These are phyloP conservation scores for Alternaria alternata DNA, from an alignment of 2,329 filamentous ascomycete genomes.

Conservation along the genomic window DNA sequence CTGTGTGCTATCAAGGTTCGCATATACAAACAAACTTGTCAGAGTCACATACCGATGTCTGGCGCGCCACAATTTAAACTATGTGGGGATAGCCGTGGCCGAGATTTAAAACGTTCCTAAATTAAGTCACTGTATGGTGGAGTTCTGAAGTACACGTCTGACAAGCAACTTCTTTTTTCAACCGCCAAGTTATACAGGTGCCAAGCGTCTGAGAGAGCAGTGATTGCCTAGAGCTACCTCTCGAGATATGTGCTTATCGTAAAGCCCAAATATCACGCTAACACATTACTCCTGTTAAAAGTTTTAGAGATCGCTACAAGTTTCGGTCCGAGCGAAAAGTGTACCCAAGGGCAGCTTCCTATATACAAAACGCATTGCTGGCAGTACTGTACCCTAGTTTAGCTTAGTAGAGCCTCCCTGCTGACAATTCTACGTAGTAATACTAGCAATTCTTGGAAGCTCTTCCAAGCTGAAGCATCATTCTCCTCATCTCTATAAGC, in stretches of 20 bases:
- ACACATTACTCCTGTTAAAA: background rate
- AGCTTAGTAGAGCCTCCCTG: background rate
- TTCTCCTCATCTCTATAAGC: background rate
- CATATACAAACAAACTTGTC: background rate
- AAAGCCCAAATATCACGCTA: background rate
- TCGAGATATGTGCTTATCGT: background rate
- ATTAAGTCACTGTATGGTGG: background rate
- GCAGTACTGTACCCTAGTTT: background rate
- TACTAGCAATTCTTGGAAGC: background rate
- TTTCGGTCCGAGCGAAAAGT: background rate
- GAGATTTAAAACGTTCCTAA: background rate
- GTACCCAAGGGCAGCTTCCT: background rate
- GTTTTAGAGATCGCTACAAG: background rate
- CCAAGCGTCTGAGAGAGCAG: background rate
- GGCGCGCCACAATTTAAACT: background rate
- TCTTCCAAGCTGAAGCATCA: background rate
- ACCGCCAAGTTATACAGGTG: background rate
- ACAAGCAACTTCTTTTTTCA: background rate
- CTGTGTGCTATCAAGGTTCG: background rate
- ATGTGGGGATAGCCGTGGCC: background rate
- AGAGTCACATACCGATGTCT: background rate
- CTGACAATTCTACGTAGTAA: background rate
- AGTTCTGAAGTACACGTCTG: background rate
- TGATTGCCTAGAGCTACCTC: background rate
- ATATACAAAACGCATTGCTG: background rate